Conservation (phyloP, 2,329 filamentous ascomycete genomes). For the Teratosphaeria destructans region DNA sequence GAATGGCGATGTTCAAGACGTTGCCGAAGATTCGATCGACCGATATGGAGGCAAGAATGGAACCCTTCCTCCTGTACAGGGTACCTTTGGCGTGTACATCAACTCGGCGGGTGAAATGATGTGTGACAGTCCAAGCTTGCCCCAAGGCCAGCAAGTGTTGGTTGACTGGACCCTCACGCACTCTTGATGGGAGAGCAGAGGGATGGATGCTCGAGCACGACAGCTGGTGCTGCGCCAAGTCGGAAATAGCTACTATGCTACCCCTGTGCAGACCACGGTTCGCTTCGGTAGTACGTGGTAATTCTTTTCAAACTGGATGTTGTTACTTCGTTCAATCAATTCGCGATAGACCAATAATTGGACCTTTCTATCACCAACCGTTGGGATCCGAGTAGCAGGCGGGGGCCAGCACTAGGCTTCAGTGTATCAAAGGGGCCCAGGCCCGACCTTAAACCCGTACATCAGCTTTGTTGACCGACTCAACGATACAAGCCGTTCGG, state of each 20-base stretch:
- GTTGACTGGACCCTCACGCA: not conserved
- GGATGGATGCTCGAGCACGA: not conserved
- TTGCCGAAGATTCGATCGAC: not conserved
- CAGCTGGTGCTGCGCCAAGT: not conserved
- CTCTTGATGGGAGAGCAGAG: not conserved
- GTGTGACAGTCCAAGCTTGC: not conserved
- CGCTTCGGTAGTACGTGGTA: not conserved
- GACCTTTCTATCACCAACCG: no score
- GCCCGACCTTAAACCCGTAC: not conserved
- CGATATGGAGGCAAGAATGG: not conserved
- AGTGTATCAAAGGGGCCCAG: no score
- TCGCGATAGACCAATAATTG: no score
- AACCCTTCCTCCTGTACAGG: not conserved
- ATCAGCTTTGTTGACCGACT: not conserved
- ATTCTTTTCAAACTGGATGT: not conserved
- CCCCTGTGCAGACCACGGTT: not conserved
- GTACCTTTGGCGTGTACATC: not conserved
- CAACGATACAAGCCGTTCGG: not conserved
- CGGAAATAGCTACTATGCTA: not conserved
- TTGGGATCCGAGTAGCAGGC: no score
- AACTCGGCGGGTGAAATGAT: not conserved
- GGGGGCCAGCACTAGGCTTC: no score
- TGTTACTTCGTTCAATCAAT: no score
- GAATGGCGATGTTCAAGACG: not conserved
- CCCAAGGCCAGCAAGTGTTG: not conserved